phyloP scores from a whole-genome alignment of 805 yeast species.

The Sugiyamaella marilandica region DNA sequence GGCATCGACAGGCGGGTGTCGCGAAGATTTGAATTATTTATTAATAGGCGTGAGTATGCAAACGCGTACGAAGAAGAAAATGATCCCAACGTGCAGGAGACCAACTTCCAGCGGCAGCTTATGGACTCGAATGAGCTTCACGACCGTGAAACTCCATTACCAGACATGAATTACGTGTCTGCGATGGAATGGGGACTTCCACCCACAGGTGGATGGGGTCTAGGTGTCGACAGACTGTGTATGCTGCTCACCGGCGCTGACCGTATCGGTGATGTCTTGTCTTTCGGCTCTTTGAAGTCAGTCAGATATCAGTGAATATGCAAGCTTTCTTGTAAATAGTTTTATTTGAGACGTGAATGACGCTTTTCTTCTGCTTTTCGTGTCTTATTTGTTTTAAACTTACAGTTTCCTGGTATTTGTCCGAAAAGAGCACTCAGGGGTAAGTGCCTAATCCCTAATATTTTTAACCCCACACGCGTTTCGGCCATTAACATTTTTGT shows the following conservation, averaged over 20 bases:
- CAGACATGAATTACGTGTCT: conserved; percentile 67
- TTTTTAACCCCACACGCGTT: too few species aligned
- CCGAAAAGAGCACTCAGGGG: too few species aligned
- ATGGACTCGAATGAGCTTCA: conserved; percentile 22
- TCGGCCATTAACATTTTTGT: too few species aligned
- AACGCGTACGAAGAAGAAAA: conserved; percentile 98
- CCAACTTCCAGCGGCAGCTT: conserved; percentile 57
- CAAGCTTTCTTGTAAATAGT: too few species aligned
- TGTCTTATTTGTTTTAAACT: too few species aligned
- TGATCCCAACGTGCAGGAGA: conserved; percentile 65
- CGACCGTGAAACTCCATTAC: conserved; percentile 60
- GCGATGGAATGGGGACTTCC: conserved; percentile 92
- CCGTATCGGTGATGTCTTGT: conserved; percentile 45
- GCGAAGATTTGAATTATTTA: conserved; percentile 77
- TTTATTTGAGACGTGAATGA: too few species aligned
- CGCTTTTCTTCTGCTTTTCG: too few species aligned
- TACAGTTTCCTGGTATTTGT: too few species aligned
- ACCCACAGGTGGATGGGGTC: conserved; percentile 98
- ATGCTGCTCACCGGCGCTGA: conserved; percentile 65
- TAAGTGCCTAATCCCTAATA: too few species aligned
- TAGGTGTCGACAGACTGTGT: conserved; percentile 84
- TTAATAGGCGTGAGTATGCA: conserved; percentile 72
- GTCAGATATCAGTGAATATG: conserved; percentile 22
- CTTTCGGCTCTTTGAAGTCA: conserved; percentile 24
- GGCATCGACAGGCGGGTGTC: conserved; percentile 41